Percentiles rank a stretch among this genome's conserved stretches.
Evolutionary conservation across 805 yeast genomes (phyloP).

Genomic region (Candida schatavii): DNA sequence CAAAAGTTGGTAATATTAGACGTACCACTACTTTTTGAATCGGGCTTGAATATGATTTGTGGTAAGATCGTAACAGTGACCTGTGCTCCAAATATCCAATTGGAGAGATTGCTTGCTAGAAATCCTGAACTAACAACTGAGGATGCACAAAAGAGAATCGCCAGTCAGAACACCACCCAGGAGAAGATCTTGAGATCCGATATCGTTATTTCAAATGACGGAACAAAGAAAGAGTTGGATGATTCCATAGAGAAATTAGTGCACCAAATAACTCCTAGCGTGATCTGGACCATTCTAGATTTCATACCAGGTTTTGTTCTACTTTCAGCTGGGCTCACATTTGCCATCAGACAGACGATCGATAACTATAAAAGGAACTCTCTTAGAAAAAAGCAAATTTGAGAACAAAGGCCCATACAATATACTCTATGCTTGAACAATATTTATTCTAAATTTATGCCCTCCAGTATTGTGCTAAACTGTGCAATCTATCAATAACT

Average conservation of each 20-base stretch:
- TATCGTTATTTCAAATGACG: constrained; percentile 61
- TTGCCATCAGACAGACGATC: constrained; percentile 15
- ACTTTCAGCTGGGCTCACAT: constrained; percentile 20
- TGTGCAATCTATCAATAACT: constrained; percentile 91
- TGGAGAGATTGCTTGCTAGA: constrained; percentile 59
- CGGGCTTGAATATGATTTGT: constrained; percentile 67
- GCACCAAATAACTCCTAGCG: constrained; percentile 23
- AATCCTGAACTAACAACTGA: constrained; percentile 62
- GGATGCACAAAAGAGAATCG: constrained; percentile 72
- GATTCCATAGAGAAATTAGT: constrained; percentile 20
- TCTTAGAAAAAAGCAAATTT: background rate
- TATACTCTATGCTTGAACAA: no score
- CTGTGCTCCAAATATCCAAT: constrained; percentile 56
- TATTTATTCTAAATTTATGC: constrained; percentile 42
- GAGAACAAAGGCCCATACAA: background rate
- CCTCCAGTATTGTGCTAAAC: constrained; percentile 97
- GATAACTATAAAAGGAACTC: constrained; percentile 18
- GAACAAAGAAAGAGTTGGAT: constrained; percentile 21
- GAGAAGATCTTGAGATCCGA: constrained; percentile 62
- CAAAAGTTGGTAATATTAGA: constrained; percentile 69
- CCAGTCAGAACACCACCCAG: constrained; percentile 68
- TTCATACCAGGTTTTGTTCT: constrained; percentile 27
- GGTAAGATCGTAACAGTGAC: constrained; percentile 68
- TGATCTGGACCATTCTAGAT: constrained; percentile 18
- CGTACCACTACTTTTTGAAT: constrained; percentile 87